A percentile compares a stretch with the other conserved stretches of the same genome.
Evolutionary conservation across 2,329 filamentous ascomycete species (phyloP).

Genomic region (Shiraia sp.): DNA sequence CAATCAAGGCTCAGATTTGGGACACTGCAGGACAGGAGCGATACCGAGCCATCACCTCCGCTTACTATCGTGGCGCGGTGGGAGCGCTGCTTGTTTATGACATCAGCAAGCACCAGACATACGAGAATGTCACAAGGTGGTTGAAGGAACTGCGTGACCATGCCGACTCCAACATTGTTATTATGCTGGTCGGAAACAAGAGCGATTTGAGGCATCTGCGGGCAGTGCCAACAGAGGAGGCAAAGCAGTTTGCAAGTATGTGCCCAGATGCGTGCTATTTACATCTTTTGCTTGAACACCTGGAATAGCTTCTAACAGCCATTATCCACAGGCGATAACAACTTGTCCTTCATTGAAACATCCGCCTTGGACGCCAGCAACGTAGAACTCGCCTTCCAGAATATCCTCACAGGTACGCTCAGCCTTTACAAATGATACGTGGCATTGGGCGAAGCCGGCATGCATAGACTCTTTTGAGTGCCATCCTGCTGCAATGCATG

Average conservation of each 20-base stretch:
- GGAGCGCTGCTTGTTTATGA: constrained; percentile 98
- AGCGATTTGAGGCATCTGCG: constrained; percentile 98
- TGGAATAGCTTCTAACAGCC: constrained; percentile 11
- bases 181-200: constrained; percentile 99
- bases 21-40: constrained; percentile 98
- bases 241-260: constrained; percentile 94
- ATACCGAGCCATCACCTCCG: constrained; percentile 98
- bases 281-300: too few relatives aligned
- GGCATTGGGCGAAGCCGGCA: not conserved
- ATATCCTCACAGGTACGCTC: constrained; percentile 89
- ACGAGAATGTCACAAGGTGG: constrained; percentile 98
- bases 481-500: not conserved
- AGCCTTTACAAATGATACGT: not conserved
- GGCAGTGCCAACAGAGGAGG: constrained; percentile 96
- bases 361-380: constrained; percentile 98
- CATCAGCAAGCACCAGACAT: constrained; percentile 99
- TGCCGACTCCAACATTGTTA: constrained; percentile 98
- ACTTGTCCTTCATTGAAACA: constrained; percentile 98
- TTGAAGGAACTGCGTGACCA: constrained; percentile 98
- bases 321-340: constrained; percentile 77
- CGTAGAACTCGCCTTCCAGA: constrained; percentile 98
- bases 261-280: constrained; percentile 14
- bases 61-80: constrained; percentile 97
- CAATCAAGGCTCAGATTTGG: constrained; percentile 99
- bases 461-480: constrained; percentile 2